phyloP scores from a whole-genome alignment of 768 basidiomycete genomes.

The Heimioporus sp. region DNA sequence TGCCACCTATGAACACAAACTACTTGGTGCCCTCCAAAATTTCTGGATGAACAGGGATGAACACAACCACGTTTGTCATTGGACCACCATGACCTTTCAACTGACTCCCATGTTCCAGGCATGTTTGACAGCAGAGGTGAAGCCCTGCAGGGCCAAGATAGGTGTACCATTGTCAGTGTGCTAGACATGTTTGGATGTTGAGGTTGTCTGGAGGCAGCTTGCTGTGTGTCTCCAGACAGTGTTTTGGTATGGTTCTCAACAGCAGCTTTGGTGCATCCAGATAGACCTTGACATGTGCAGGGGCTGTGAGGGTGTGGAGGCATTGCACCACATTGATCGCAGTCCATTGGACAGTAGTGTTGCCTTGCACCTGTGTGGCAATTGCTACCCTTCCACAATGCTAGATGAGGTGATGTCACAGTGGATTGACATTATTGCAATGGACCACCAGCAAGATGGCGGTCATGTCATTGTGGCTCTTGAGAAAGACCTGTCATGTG shows the following conservation, averaged over 20 bases:
- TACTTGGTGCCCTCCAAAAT: constrained; percentile 47
- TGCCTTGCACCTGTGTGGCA: constrained; percentile 69
- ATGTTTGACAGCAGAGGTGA: constrained; percentile 52
- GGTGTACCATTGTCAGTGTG: constrained; percentile 40
- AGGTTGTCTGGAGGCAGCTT: constrained; percentile 46
- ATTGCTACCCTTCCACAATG: not conserved
- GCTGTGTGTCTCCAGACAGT: constrained; percentile 81
- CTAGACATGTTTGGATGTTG: constrained; percentile 50
- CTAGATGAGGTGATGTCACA: constrained; percentile 36
- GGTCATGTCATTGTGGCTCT: constrained; percentile 91
- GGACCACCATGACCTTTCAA: constrained; percentile 70
- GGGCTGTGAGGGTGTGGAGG: constrained; percentile 70
- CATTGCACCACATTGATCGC: constrained; percentile 74
- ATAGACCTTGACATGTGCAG: constrained; percentile 55
- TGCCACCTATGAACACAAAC: constrained; percentile 85
- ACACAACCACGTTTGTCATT: constrained; percentile 79
- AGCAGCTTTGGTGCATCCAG: constrained; percentile 72
- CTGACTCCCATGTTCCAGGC: constrained; percentile 61
- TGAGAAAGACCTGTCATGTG: constrained; percentile 1
- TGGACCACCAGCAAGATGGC: constrained; percentile 79
- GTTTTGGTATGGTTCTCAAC: constrained; percentile 48
- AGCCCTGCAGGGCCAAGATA: constrained; percentile 64
- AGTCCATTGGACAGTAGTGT: constrained; percentile 61
- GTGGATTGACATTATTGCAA: constrained; percentile 60
- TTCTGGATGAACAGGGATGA: constrained; percentile 57